phyloP scores from a whole-genome alignment of 2,329 filamentous ascomycete species.

The Bipolaris bicolor region DNA sequence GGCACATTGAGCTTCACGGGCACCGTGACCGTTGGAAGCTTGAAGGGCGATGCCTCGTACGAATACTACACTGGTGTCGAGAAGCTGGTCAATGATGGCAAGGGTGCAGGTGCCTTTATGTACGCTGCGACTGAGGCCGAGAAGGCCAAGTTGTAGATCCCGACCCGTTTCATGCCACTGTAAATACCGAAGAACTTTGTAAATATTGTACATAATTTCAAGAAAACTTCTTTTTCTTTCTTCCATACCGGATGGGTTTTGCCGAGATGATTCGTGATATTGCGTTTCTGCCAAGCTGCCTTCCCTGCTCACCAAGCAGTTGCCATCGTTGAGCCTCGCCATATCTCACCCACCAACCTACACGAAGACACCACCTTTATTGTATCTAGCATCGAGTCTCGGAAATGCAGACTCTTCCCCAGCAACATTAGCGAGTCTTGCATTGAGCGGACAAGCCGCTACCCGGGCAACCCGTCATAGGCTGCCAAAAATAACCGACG shows the following conservation, averaged over 20 bases:
- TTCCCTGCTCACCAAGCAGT: background rate
- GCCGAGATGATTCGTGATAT: background rate
- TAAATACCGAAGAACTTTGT: slow-evolving; percentile 3
- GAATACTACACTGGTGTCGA: slow-evolving; percentile 52
- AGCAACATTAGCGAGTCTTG: background rate
- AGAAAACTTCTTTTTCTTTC: background rate
- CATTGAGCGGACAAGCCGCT: background rate
- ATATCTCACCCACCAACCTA: background rate
- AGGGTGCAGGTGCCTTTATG: slow-evolving; percentile 53
- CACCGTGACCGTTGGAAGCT: slow-evolving; percentile 60
- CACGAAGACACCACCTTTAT: background rate
- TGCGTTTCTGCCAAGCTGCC: background rate
- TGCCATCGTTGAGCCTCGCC: no score
- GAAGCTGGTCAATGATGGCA: slow-evolving; percentile 47
- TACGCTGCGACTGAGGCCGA: slow-evolving; percentile 45
- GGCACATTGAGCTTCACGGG: slow-evolving; percentile 59
- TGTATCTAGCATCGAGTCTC: background rate
- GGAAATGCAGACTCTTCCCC: background rate
- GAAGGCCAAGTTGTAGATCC: slow-evolving; percentile 15
- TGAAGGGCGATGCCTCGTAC: slow-evolving; percentile 58
- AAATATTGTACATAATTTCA: background rate
- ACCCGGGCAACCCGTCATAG: slow-evolving; percentile 13
- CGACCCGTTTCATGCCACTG: background rate
- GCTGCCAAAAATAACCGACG: slow-evolving; percentile 23
- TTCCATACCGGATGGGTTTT: background rate